These are phyloP conservation scores for Spathaspora passalidarum DNA, from an alignment of 805 yeast genomes.

Conservation along the genomic window DNA sequence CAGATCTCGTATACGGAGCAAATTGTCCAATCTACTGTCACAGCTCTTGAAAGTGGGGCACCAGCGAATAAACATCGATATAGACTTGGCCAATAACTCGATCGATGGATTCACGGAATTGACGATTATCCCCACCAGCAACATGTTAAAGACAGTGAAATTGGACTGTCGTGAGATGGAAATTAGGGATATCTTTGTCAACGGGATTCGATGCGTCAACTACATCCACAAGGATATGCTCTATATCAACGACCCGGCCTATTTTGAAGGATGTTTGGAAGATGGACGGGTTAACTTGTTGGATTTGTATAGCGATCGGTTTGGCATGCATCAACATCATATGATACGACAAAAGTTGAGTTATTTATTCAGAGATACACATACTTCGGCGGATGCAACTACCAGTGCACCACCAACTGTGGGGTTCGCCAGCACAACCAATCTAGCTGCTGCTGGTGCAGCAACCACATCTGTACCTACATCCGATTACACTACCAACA, in stretches of 20 bases:
- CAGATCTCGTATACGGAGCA: conserved; percentile 8
- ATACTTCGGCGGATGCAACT: neutral
- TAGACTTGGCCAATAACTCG: conserved; percentile 61
- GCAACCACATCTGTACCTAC: too few relatives aligned
- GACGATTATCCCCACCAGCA: conserved; percentile 69
- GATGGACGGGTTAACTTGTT: conserved; percentile 28
- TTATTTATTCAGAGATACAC: conserved; percentile 31
- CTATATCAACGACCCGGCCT: conserved; percentile 32
- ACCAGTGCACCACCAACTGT: conserved; percentile 2
- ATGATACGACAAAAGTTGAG: conserved; percentile 50
- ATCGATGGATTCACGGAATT: conserved; percentile 79
- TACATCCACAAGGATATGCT: conserved; percentile 57
- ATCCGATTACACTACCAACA: conserved; percentile 37
- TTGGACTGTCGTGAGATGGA: conserved; percentile 79
- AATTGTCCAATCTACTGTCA: conserved; percentile 22
- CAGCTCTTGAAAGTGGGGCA: conserved; percentile 74
- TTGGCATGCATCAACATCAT: conserved; percentile 56
- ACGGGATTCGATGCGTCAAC: conserved; percentile 48
- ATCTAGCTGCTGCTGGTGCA: neutral
- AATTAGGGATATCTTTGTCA: conserved; percentile 63
- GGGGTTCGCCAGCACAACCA: neutral
- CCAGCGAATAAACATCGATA: conserved; percentile 77
- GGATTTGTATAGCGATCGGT: conserved; percentile 41
- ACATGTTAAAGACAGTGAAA: conserved; percentile 53
- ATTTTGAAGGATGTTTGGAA: conserved; percentile 24